Evolutionary conservation across 2,329 filamentous ascomycete species (phyloP).

Genomic region (Fusarium irregulare): DNA sequence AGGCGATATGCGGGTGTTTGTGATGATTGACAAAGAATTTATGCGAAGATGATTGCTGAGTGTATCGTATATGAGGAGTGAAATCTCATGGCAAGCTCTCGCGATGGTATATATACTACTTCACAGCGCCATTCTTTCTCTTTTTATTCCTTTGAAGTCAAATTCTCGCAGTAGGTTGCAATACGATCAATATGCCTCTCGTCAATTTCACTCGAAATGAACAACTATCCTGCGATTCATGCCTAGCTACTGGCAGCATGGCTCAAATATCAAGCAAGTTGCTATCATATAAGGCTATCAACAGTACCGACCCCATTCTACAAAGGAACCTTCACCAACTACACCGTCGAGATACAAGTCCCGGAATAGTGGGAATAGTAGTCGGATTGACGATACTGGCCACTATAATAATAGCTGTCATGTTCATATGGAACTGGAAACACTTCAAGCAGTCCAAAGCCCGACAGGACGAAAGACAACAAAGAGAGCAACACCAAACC

Average conservation of each 20-base stretch:
- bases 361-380: conserved; percentile 19
- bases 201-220: not conserved
- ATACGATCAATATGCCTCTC: conserved; percentile 15
- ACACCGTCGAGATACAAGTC: conserved; percentile 14
- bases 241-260: not conserved
- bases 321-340: not conserved
- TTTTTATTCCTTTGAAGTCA: not conserved
- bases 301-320: not conserved
- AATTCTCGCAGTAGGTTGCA: rapidly evolving
- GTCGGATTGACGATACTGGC: conserved; percentile 22
- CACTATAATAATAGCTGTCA: conserved; percentile 2
- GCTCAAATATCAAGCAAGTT: too few relatives aligned
- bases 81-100: not conserved
- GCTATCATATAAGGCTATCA: not conserved
- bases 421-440: conserved; percentile 29
- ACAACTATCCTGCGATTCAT: not conserved
- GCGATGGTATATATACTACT: not conserved
- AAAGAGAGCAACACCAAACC: not conserved
- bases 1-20: not conserved
- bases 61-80: not conserved
- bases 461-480: not conserved
- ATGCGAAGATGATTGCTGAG: conserved; percentile 4
- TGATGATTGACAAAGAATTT: not conserved
- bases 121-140: not conserved
- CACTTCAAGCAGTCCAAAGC: not conserved